Evolutionary conservation across 2,329 filamentous ascomycete species (phyloP).

Genomic region (Exophiala dermatitidis): DNA sequence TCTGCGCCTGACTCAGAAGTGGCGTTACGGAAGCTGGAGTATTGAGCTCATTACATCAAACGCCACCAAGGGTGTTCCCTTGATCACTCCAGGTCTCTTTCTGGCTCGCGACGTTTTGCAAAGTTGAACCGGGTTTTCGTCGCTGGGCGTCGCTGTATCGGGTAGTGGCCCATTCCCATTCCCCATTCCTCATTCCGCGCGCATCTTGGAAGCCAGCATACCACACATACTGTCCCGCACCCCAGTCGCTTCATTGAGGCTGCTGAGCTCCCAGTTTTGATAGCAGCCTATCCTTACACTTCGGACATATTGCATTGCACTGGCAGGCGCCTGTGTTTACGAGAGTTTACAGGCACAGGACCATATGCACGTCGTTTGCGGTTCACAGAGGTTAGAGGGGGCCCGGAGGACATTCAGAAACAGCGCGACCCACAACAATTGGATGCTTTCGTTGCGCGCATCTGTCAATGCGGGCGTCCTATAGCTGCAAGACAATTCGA

Average conservation of each 20-base stretch:
- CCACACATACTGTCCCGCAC: too few relatives aligned
- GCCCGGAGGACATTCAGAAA: background rate
- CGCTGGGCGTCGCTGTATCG: too few relatives aligned
- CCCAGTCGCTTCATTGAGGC: too few relatives aligned
- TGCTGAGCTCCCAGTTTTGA: too few relatives aligned
- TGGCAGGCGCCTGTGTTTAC: too few relatives aligned
- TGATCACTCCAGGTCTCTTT: background rate
- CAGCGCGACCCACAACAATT: background rate
- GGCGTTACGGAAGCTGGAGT: background rate
- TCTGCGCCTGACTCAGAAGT: background rate
- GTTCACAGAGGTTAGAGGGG: background rate
- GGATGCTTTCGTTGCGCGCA: background rate
- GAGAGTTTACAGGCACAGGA: background rate
- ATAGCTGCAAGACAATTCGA: constrained; percentile 36
- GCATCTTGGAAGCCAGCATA: too few relatives aligned
- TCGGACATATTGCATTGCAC: constrained; percentile 4
- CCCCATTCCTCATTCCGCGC: too few relatives aligned
- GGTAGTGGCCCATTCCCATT: too few relatives aligned
- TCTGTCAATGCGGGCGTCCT: constrained; percentile 1
- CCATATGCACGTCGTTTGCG: constrained; percentile 8
- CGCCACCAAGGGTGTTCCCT: background rate
- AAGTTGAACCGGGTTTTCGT: too few relatives aligned
- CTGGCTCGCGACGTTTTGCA: background rate
- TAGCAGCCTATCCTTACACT: too few relatives aligned
- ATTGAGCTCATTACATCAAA: constrained; percentile 1